Conservation (phyloP, 331 rosid genomes). For the Spiraea crenata region DNA sequence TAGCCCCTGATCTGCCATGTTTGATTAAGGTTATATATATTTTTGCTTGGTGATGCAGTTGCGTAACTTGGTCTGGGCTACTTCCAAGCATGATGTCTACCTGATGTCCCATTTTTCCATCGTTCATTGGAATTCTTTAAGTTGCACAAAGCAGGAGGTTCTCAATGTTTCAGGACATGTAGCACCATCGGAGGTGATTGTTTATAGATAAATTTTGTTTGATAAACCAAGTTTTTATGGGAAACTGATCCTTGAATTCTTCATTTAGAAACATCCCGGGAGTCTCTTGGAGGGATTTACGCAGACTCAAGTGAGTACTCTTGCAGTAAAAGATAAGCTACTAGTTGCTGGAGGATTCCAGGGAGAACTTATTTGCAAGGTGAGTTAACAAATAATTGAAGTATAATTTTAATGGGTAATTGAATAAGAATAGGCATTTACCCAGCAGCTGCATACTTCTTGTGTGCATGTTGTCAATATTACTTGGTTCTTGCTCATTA, state of each 20-base stretch:
- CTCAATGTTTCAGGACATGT: conserved; percentile 79
- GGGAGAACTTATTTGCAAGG: conserved; percentile 99
- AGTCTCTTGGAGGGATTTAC: conserved; percentile 87
- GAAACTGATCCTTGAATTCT: not conserved
- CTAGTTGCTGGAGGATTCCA: conserved; percentile 91
- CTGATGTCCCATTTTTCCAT: conserved; percentile 69
- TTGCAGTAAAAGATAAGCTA: conserved; percentile 73
- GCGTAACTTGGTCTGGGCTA: conserved; percentile 90
- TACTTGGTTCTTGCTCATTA: not conserved
- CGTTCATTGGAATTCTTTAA: conserved; percentile 79
- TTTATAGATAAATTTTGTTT: not conserved
- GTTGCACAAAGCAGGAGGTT: conserved; percentile 54
- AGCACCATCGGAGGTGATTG: conserved; percentile 66
- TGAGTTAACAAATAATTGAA: conserved; percentile 14
- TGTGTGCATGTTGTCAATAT: not conserved
- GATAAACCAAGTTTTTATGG: not conserved
- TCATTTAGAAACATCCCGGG: conserved; percentile 77
- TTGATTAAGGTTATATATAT: conserved; percentile 11
- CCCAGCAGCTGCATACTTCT: not conserved
- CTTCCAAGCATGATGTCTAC: conserved; percentile 87
- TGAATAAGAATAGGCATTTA: not conserved
- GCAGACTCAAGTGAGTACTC: conserved; percentile 76
- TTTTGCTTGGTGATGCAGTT: conserved; percentile 48
- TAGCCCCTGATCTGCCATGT: conserved; percentile 7
- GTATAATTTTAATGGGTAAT: not conserved